These are phyloP conservation scores for Nicotiana attenuata DNA, from an alignment of 257 asterid genomes.

Conservation along the genomic window DNA sequence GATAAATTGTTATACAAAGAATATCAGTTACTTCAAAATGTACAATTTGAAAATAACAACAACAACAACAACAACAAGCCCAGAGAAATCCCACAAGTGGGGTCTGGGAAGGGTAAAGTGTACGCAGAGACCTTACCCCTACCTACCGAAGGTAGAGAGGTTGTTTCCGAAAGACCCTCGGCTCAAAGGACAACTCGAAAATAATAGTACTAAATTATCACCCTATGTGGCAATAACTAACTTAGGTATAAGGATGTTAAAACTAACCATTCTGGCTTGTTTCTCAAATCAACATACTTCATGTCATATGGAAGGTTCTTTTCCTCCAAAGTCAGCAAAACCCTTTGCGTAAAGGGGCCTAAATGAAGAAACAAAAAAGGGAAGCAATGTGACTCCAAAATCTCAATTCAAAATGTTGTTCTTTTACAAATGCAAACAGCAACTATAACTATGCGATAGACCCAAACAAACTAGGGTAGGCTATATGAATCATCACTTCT, in stretches of 20 bases:
- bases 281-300: constrained; percentile 66
- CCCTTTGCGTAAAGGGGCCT: constrained; percentile 94
- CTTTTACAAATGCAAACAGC: background rate
- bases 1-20: background rate
- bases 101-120: too few relatives aligned
- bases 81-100: too few relatives aligned
- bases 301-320: constrained; percentile 76
- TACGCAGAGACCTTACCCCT: too few relatives aligned
- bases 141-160: too few relatives aligned
- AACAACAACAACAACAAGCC: too few relatives aligned
- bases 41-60: background rate
- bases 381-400: background rate
- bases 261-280: constrained; percentile 85
- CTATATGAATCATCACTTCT: too few relatives aligned
- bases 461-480: too few relatives aligned
- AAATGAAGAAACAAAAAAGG: background rate
- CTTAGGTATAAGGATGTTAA: background rate
- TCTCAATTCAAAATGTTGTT: background rate
- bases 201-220: background rate
- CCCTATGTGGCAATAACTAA: background rate
- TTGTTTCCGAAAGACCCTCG: too few relatives aligned
- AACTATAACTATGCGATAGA: too few relatives aligned
- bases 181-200: background rate
- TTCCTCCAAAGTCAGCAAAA: constrained; percentile 87
- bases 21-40: background rate